Percentiles rank a stretch among this genome's conserved stretches.
Conservation (phyloP, 805 yeast genomes). For the Candida ficus region DNA sequence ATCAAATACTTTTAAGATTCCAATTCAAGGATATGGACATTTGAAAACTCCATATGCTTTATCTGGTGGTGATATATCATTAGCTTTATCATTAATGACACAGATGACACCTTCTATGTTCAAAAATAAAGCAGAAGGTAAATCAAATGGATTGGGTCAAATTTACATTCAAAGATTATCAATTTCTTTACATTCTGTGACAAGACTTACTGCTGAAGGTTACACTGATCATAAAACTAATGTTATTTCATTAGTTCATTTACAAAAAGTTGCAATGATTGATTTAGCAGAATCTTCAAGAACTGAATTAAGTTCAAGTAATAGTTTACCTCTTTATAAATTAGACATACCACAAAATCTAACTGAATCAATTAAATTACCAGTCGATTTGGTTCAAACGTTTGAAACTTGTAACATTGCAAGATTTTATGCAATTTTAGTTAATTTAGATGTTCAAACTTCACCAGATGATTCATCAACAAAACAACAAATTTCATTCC, state of each 20-base stretch:
- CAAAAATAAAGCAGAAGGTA: background rate
- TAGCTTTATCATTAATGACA: conserved; percentile 16
- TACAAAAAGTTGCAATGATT: background rate
- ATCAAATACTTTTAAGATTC: background rate
- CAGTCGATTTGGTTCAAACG: conserved; percentile 36
- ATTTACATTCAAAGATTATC: conserved; percentile 3
- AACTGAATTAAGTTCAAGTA: background rate
- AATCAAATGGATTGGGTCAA: conserved; percentile 5
- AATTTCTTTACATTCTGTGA: background rate
- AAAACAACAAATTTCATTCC: background rate
- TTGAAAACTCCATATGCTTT: conserved; percentile 1
- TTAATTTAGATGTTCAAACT: conserved; percentile 18
- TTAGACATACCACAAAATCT: conserved; percentile 3
- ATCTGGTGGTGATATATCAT: background rate
- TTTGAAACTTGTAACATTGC: conserved; percentile 53
- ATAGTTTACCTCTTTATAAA: background rate
- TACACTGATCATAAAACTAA: background rate
- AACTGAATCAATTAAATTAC: conserved; percentile 18
- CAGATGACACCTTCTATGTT: conserved; percentile 1
- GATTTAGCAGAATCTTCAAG: conserved; percentile 1
- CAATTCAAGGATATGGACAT: background rate
- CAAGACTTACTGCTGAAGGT: background rate
- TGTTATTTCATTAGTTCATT: background rate
- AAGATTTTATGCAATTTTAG: conserved; percentile 36
- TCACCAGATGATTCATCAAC: background rate